Conservation (phyloP, 345 rosid species). For the Passiflora organensis region DNA sequence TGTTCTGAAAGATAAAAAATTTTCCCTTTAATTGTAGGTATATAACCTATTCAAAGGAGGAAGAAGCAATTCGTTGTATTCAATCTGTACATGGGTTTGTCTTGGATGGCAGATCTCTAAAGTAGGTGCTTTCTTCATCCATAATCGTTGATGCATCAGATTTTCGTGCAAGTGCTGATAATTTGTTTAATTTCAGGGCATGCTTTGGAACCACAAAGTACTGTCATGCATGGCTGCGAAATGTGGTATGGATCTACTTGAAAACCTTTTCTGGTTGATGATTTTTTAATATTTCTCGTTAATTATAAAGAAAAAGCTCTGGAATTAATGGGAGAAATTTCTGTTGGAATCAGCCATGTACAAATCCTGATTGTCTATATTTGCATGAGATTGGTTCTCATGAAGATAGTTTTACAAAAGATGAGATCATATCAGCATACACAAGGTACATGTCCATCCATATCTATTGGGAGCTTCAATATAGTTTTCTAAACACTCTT, state of each 20-base stretch:
- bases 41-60: constrained; percentile 76
- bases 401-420: constrained; percentile 95
- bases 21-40: constrained; percentile 38
- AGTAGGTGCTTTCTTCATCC: constrained; percentile 31
- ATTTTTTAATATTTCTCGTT: background rate
- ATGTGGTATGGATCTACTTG: constrained; percentile 45
- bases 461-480: background rate
- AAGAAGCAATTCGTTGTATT: constrained; percentile 88
- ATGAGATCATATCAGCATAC: constrained; percentile 76
- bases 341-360: constrained; percentile 61
- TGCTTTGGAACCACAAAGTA: constrained; percentile 95
- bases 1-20: too few relatives aligned
- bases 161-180: constrained; percentile 14
- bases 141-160: background rate
- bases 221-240: constrained; percentile 97
- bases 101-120: constrained; percentile 75
- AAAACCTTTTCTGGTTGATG: background rate
- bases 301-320: background rate
- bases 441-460: constrained; percentile 51
- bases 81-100: constrained; percentile 85
- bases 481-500: background rate
- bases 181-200: constrained; percentile 46
- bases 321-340: background rate
- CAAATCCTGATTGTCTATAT: constrained; percentile 91
- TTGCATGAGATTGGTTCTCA: constrained; percentile 88